Evolutionary conservation across 768 basidiomycete genomes (phyloP).

Genomic region (Phanerochaete carnosa): DNA sequence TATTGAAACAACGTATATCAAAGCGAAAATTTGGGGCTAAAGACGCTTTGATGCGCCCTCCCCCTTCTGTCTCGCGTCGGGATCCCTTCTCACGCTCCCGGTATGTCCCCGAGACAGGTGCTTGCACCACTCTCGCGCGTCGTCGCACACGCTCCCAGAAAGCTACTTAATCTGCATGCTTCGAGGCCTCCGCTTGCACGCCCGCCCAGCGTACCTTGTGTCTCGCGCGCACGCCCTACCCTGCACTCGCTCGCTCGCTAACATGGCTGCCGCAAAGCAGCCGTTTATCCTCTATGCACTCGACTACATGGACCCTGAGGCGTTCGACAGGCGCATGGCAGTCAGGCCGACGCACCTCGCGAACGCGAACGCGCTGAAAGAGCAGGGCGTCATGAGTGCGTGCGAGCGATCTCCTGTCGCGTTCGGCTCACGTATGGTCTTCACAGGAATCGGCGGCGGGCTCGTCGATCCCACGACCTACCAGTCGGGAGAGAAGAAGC

Average conservation of each 20-base stretch:
- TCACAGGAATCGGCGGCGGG: slow-evolving; percentile 18
- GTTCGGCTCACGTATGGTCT: not conserved
- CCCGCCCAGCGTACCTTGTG: not conserved
- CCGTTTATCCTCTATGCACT: slow-evolving; percentile 64
- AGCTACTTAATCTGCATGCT: not conserved
- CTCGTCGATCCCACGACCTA: slow-evolving; percentile 18
- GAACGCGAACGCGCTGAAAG: slow-evolving; percentile 37
- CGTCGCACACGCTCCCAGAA: not conserved
- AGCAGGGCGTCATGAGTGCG: slow-evolving; percentile 51
- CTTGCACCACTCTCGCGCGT: not conserved
- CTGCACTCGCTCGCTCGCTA: not conserved
- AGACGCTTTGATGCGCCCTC: not conserved
- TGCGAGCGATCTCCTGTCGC: slow-evolving; percentile 1
- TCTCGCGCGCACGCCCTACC: not conserved
- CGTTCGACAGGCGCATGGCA: slow-evolving; percentile 51
- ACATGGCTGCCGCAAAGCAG: slow-evolving; percentile 1
- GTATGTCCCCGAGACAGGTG: no score
- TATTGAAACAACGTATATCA: no score
- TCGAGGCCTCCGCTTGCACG: not conserved
- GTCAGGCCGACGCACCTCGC: slow-evolving; percentile 54
- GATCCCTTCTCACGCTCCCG: no score
- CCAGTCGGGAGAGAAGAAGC: slow-evolving; percentile 12
- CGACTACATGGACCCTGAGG: slow-evolving; percentile 58
- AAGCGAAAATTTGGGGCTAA: no score
- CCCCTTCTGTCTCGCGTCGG: not conserved